Percentiles rank a stretch among this genome's conserved stretches.
These are phyloP conservation scores for Massarina eburnea DNA, from an alignment of 2,329 filamentous ascomycete species.

Conservation along the genomic window DNA sequence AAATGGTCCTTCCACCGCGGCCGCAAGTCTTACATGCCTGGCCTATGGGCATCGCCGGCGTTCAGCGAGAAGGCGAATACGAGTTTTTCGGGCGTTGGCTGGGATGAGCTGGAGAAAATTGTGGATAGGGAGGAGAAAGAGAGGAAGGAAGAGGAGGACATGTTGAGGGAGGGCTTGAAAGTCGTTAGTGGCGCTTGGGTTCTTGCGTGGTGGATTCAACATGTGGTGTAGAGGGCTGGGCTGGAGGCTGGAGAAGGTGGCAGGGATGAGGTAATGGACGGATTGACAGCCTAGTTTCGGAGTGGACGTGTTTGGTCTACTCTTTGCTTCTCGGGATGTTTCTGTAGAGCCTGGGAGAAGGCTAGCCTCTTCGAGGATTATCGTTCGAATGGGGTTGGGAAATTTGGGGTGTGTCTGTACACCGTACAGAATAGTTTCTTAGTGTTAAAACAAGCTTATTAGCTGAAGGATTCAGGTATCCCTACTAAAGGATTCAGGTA, in stretches of 20 bases:
- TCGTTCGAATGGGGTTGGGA: too few relatives aligned
- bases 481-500: too few relatives aligned
- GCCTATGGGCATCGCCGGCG: conserved; percentile 11
- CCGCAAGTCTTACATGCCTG: conserved; percentile 4
- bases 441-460: too few relatives aligned
- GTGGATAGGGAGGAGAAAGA: conserved; percentile 4
- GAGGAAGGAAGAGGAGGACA: conserved; percentile 4
- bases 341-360: too few relatives aligned
- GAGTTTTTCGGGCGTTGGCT: conserved; percentile 5
- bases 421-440: too few relatives aligned
- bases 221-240: conserved; percentile 3
- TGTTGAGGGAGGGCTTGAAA: conserved; percentile 6
- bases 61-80: conserved; percentile 13
- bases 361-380: too few relatives aligned
- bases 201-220: conserved; percentile 9
- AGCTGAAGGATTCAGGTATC: too few relatives aligned
- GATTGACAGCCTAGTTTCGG: too few relatives aligned
- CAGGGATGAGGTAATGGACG: background rate
- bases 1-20: conserved; percentile 4
- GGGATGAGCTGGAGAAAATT: background rate
- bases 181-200: conserved; percentile 7
- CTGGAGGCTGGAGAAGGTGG: too few relatives aligned
- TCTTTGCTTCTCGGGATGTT: too few relatives aligned
- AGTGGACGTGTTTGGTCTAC: too few relatives aligned
- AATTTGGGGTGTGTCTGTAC: too few relatives aligned